phyloP scores from a whole-genome alignment of 805 yeast genomes.

The Yamadazyma sp. region DNA sequence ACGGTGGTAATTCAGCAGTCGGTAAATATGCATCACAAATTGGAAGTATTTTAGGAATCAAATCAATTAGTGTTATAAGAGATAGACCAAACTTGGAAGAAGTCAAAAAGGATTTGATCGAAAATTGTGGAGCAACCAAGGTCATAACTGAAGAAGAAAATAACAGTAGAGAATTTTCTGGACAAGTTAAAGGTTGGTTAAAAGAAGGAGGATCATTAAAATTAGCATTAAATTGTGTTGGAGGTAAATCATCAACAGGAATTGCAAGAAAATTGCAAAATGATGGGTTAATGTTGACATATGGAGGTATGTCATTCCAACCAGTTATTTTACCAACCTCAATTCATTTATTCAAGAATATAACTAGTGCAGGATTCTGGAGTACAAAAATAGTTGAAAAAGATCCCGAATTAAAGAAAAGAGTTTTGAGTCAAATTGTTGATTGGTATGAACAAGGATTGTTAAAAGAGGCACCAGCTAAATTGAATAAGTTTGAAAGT shows the following conservation, averaged over 20 bases:
- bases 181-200: slow-evolving; percentile 54
- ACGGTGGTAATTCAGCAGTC: slow-evolving; percentile 95
- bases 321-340: slow-evolving; percentile 93
- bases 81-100: slow-evolving; percentile 77
- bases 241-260: slow-evolving; percentile 81
- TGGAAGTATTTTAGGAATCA: slow-evolving; percentile 71
- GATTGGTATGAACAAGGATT: slow-evolving; percentile 41
- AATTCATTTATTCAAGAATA: slow-evolving; percentile 82
- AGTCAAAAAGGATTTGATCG: slow-evolving; percentile 47
- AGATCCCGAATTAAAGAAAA: slow-evolving; percentile 31
- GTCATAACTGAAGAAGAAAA: slow-evolving; percentile 90
- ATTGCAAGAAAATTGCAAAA: slow-evolving; percentile 77
- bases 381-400: slow-evolving; percentile 53
- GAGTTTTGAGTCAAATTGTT: slow-evolving; percentile 35
- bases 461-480: slow-evolving; percentile 36
- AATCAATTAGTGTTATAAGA: slow-evolving; percentile 84
- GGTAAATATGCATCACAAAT: slow-evolving; percentile 90
- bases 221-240: slow-evolving; percentile 88
- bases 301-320: slow-evolving; percentile 97
- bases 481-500: slow-evolving; percentile 21
- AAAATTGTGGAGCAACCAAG: slow-evolving; percentile 71
- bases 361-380: slow-evolving; percentile 91
- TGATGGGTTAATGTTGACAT: slow-evolving; percentile 79
- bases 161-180: slow-evolving; percentile 61
- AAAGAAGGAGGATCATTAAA: slow-evolving; percentile 53